Conservation (phyloP, 495 filamentous ascomycete genomes). For the Neurospora tetrasperma region DNA sequence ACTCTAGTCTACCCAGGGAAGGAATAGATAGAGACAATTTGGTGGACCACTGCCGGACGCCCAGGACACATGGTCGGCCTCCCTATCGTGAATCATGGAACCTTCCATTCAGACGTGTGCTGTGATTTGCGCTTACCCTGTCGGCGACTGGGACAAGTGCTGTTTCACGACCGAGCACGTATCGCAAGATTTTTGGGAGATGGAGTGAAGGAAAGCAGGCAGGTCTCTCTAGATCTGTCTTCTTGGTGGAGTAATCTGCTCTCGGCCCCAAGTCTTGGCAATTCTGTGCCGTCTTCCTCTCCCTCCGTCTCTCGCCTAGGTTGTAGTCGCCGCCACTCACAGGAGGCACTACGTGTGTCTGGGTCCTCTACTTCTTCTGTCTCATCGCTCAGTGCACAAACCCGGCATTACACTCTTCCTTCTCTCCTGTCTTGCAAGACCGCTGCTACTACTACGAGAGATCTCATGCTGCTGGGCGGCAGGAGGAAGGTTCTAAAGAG, state of each 20-base stretch:
- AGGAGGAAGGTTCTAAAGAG: background rate
- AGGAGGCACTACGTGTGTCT: background rate
- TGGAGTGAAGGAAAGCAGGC: background rate
- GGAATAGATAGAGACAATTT: background rate
- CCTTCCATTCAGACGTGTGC: background rate
- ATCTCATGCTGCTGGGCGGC: background rate
- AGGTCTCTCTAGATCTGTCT: background rate
- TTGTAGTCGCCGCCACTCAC: background rate
- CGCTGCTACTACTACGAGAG: background rate
- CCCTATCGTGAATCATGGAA: background rate
- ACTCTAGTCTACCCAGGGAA: background rate
- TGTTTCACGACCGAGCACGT: background rate
- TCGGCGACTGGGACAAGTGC: background rate
- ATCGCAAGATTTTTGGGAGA: background rate
- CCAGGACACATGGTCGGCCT: background rate
- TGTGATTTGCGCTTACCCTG: background rate
- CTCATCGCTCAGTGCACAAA: background rate
- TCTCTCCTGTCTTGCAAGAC: background rate
- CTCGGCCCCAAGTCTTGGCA: background rate
- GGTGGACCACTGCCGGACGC: background rate
- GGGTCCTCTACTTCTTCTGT: background rate
- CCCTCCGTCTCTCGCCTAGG: background rate
- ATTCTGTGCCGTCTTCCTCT: background rate
- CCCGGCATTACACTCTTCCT: background rate
- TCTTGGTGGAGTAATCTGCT: background rate